Evolutionary conservation across 371 early-diverging fungal genomes (phyloP), one percentile per base, ranked within the genome.

Genomic region (Mucor mucedo): DNA sequence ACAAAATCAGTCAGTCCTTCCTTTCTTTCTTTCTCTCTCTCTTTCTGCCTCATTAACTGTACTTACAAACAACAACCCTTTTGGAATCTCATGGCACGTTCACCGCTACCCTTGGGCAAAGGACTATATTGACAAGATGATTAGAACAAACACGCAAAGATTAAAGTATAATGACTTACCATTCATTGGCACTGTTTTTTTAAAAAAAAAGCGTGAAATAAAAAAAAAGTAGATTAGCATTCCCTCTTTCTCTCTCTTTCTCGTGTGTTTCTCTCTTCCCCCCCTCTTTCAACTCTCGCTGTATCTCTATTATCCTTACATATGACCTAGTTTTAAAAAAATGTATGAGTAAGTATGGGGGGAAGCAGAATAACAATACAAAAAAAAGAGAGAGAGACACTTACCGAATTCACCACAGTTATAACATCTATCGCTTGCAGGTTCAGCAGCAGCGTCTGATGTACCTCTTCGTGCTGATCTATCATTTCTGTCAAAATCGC

Each of bases 51-150:
- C 30, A 14, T 14, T 4, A 32, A 39, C 0, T 28, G 9, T 29
- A 69, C 77, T 73, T 69, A 76, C 77, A 77, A 77, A 68, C 78
- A 77, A 39, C 70, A 69, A 54, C 76, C 76, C 50, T 73, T 72
- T 64, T 72, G 70, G 58, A 76, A 79, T 55, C 76, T 66, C 69
- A 66, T 70, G 5, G 78, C 78, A 60, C 78, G 78, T 63, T 77
- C 78, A 62, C 78, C 78, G 52, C 75, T 75, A 73, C 77, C 77
- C 47, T 73, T 76, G 2, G 77, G 77, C 53, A 68, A 63, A 55
- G 77, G 66, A 29, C 76, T 76, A 68, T 2, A 16, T 21, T 21
- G 21, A 21, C 21, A 21, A 21, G 21, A 21, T 21, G 21, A 21
- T 21, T 21, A 21, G 21, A 21, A 21, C 21, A 21, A 21, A 21